These are phyloP conservation scores for Oryza glaberrima DNA, from an alignment of 176 grass and related monocot species.

Conservation along the genomic window DNA sequence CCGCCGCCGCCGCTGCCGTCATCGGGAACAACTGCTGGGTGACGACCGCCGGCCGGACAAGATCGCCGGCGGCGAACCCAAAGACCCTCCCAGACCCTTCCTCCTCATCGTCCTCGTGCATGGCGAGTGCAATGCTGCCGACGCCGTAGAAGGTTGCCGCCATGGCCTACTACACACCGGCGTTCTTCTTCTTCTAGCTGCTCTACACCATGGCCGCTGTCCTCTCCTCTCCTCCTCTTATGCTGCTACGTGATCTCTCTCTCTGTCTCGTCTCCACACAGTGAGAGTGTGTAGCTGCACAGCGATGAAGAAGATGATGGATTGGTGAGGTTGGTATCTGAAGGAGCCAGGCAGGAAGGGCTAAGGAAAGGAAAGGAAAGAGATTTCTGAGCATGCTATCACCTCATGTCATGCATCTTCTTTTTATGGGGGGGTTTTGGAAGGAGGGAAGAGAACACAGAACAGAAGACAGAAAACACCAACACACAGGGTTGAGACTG, in stretches of 20 bases:
- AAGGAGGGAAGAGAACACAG: neutral
- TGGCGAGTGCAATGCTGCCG: conserved; percentile 8
- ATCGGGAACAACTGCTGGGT: conserved; percentile 73
- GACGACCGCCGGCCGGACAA: conserved; percentile 19
- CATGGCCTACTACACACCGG: conserved; percentile 20
- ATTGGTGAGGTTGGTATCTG: conserved; percentile 5
- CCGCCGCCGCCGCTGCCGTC: neutral
- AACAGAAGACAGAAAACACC: neutral
- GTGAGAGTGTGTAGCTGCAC: neutral
- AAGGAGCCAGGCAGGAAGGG: neutral
- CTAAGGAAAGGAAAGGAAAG: conserved; percentile 39
- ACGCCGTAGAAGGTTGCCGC: conserved; percentile 17
- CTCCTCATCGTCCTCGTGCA: neutral
- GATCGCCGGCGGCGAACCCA: neutral
- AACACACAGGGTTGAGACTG: neutral
- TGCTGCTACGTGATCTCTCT: conserved; percentile 8
- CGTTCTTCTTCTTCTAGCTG: neutral
- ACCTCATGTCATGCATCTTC: conserved; percentile 45
- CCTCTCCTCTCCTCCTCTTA: conserved; percentile 14
- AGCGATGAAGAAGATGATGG: conserved; percentile 17
- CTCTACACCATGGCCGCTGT: conserved; percentile 31
- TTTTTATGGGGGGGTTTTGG: conserved; percentile 28
- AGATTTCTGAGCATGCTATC: conserved; percentile 44
- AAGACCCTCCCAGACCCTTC: conserved; percentile 31
- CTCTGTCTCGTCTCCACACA: neutral